Base-by-base conservation (phyloP, 352 stramenopile species). In the Pythium phragmiticola region DNA sequence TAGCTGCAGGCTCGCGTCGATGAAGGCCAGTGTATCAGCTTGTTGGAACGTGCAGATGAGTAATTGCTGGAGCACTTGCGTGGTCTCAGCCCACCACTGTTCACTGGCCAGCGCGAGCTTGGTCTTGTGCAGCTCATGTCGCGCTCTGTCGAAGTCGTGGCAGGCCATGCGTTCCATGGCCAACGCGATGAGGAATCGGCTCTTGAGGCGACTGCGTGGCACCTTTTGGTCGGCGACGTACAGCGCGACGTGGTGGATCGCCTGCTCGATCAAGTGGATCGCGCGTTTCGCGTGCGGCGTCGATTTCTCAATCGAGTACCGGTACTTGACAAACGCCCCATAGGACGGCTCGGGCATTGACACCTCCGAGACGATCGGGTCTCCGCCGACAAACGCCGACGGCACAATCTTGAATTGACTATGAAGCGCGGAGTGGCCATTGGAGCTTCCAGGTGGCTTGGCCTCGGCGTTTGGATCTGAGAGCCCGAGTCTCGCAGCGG, bases 1-100 rank as follows among this genome's bases (percentile, higher is more conserved):
- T 2, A 95, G 66, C 51, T 95, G 87, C 48, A 95, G 69, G 30
- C 74, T 83, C 54, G 81, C 90, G 60, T 94, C 87, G 34, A 95
- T 74, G 50, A 84, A 95, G 2, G 82, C 83, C 3, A 72, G 69
- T 26, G 74, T 89, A 68, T 95, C 84, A 19, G 74, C 78, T 55
- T 93, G 82, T 3, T 76, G 76, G n/a, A 84, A 88, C 4, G 80
- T 88, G 61, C 87, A 95, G 6, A 84, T 71, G 7, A 94, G 66
- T 7, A 95, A 62, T 42, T 93, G 80, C 63, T 88, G 79, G 7
- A 95, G 58, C 43, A 94, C 79, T 55, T 94, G 84, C 48, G 78
- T 75, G 7, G 76, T 86, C 66, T 89, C 79, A 7, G 80, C 71
- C 80, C 81, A 93, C 73, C 87, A 94, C 9, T 90, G 78, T 47